These are phyloP conservation scores for Aaosphaeria arxii DNA, from an alignment of 2,329 filamentous ascomycete species.

Conservation along the genomic window DNA sequence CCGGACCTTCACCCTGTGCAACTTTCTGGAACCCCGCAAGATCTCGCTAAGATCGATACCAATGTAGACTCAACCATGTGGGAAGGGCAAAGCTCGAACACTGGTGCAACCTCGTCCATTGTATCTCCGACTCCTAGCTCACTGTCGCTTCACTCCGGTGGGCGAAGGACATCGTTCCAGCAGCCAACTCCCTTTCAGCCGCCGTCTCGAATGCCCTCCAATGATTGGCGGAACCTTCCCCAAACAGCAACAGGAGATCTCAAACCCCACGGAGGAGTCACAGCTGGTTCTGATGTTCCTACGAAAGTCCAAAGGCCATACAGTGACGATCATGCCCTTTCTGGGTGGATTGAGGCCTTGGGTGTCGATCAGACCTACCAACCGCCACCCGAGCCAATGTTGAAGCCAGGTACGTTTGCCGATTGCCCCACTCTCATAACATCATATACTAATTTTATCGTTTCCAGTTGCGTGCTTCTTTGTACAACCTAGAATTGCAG, in stretches of 20 bases:
- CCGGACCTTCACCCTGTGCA: constrained; percentile 75
- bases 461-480: constrained; percentile 81
- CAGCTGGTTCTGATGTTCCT: constrained; percentile 47
- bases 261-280: constrained; percentile 41
- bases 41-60: constrained; percentile 54
- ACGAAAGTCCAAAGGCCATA: constrained; percentile 57
- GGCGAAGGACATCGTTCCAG: constrained; percentile 41
- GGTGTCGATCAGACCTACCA: constrained; percentile 86
- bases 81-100: constrained; percentile 53
- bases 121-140: constrained; percentile 50
- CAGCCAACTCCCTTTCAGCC: constrained; percentile 43
- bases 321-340: constrained; percentile 63
- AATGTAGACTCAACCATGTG: constrained; percentile 42
- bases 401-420: constrained; percentile 60
- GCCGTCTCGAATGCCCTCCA: constrained; percentile 44
- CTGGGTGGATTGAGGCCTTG: constrained; percentile 84
- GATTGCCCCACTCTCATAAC: neutral
- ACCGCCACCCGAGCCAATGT: constrained; percentile 68
- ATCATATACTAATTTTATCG: constrained; percentile 30
- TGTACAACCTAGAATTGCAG: constrained; percentile 57
- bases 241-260: constrained; percentile 53
- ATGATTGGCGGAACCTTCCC: constrained; percentile 59
- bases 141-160: constrained; percentile 42
- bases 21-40: constrained; percentile 64
- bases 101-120: constrained; percentile 55